Evolutionary conservation across 1,284 basidiomycete genomes (phyloP).

Genomic region (Tylopilus orsonianus): DNA sequence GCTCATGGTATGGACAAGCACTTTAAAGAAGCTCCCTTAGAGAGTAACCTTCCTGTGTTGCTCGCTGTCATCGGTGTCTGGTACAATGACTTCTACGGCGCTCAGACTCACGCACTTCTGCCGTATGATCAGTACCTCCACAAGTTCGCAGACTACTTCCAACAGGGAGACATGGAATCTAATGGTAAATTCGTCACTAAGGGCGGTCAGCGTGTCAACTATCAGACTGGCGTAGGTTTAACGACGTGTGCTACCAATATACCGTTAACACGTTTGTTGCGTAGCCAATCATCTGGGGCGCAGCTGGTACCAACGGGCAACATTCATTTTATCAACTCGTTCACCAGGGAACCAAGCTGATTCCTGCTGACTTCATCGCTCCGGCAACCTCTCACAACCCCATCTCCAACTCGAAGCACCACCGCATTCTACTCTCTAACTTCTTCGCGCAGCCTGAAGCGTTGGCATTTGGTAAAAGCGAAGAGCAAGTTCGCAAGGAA

Average conservation of each 20-base stretch:
- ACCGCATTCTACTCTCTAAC: constrained; percentile 96
- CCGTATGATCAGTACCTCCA: constrained; percentile 99
- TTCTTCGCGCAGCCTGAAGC: constrained; percentile 99
- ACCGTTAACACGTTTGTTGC: constrained; percentile 9
- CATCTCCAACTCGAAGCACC: constrained; percentile 83
- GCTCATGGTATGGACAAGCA: constrained; percentile 98
- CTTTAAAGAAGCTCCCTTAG: constrained; percentile 86
- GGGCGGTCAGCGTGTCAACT: constrained; percentile 87
- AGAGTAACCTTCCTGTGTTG: constrained; percentile 91
- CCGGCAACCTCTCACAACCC: constrained; percentile 95
- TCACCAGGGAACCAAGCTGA: constrained; percentile 92
- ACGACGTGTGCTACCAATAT: not conserved
- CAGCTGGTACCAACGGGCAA: constrained; percentile 96
- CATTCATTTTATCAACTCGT: constrained; percentile 99
- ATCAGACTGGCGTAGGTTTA: constrained; percentile 87
- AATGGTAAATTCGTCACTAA: constrained; percentile 98
- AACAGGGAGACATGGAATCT: constrained; percentile 99
- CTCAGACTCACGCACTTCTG: constrained; percentile 93
- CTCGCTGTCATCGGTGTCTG: constrained; percentile 93
- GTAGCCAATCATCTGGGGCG: constrained; percentile 98
- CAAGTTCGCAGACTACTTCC: constrained; percentile 99
- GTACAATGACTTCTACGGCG: constrained; percentile 98
- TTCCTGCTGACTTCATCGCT: constrained; percentile 94
- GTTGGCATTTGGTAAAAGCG: constrained; percentile 95
- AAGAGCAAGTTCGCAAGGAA: constrained; percentile 85